phyloP scores from a whole-genome alignment of 2,329 filamentous ascomycete genomes.

The Volutella citrinella region DNA sequence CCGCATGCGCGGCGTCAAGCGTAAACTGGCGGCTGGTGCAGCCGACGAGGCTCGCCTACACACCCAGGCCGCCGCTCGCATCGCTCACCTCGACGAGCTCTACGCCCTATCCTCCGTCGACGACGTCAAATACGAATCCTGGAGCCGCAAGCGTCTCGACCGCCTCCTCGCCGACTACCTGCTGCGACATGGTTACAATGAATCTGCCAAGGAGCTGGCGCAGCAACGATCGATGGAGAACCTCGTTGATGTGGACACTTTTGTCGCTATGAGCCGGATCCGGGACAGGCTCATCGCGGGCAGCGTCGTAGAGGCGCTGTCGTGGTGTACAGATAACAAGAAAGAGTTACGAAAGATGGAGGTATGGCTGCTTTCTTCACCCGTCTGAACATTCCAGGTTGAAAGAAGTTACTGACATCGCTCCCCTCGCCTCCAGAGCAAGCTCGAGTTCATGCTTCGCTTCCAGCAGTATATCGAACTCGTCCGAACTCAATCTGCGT shows the following conservation, averaged over 20 bases:
- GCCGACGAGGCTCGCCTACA: constrained; percentile 79
- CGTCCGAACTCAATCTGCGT: constrained; percentile 62
- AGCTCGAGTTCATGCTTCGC: constrained; percentile 88
- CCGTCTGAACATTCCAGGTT: too few relatives aligned
- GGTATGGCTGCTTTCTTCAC: constrained; percentile 55
- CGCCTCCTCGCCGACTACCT: constrained; percentile 90
- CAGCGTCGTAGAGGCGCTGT: constrained; percentile 74
- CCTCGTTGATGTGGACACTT: constrained; percentile 85
- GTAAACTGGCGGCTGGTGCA: constrained; percentile 75
- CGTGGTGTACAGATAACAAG: constrained; percentile 93
- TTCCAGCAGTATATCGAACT: constrained; percentile 95
- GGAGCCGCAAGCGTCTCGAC: constrained; percentile 79
- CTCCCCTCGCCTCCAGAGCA: constrained; percentile 50
- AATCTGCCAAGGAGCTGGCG: constrained; percentile 73
- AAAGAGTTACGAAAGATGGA: constrained; percentile 86
- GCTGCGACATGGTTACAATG: constrained; percentile 75
- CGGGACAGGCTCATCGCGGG: constrained; percentile 67
- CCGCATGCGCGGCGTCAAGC: constrained; percentile 81
- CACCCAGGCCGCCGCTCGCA: constrained; percentile 69
- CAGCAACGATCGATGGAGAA: constrained; percentile 72
- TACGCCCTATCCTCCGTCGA: constrained; percentile 77
- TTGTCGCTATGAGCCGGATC: constrained; percentile 77
- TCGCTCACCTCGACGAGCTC: constrained; percentile 77
- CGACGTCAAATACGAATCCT: constrained; percentile 90
- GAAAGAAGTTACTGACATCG: too few relatives aligned